phyloP scores from a whole-genome alignment of 306 rosid genomes.

The Rosa chinensis region DNA sequence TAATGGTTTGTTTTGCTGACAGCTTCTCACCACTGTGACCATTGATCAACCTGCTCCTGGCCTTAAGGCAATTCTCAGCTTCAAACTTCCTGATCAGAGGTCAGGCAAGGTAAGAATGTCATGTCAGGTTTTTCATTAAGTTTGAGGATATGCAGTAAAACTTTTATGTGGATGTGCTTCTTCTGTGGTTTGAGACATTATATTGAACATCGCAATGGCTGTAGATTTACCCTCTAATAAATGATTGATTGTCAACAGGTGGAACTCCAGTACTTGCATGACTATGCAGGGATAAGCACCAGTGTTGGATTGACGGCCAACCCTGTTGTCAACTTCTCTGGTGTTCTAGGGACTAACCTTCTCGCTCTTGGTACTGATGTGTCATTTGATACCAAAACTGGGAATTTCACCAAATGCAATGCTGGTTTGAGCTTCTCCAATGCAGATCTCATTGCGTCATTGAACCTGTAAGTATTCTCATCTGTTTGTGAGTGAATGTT shows the following conservation, averaged over 20 bases:
- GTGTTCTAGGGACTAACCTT: slow-evolving; percentile 65
- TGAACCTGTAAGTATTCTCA: slow-evolving; percentile 59
- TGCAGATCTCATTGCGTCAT: slow-evolving; percentile 62
- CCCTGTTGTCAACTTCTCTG: slow-evolving; percentile 78
- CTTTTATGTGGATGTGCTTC: background rate
- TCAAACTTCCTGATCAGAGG: slow-evolving; percentile 84
- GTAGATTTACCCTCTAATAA: slow-evolving; percentile 20
- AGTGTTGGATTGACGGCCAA: slow-evolving; percentile 84
- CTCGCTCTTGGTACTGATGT: slow-evolving; percentile 74
- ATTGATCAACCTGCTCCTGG: slow-evolving; percentile 80
- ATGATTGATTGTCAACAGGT: slow-evolving; percentile 50
- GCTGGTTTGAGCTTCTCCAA: slow-evolving; percentile 68
- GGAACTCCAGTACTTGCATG: slow-evolving; percentile 81
- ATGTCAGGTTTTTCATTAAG: background rate
- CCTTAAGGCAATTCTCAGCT: slow-evolving; percentile 68
- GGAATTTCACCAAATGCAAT: slow-evolving; percentile 63
- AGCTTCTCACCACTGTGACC: slow-evolving; percentile 75
- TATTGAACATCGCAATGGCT: background rate
- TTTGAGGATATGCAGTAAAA: background rate
- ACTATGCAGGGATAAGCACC: slow-evolving; percentile 72
- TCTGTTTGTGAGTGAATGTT: background rate
- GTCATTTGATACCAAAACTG: slow-evolving; percentile 67
- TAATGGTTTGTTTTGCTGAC: slow-evolving; percentile 20
- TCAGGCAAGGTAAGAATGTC: slow-evolving; percentile 77
- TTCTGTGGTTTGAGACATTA: background rate